These are phyloP conservation scores for Penicillium sp. DNA, from an alignment of 2,329 filamentous ascomycete species.

Conservation along the genomic window DNA sequence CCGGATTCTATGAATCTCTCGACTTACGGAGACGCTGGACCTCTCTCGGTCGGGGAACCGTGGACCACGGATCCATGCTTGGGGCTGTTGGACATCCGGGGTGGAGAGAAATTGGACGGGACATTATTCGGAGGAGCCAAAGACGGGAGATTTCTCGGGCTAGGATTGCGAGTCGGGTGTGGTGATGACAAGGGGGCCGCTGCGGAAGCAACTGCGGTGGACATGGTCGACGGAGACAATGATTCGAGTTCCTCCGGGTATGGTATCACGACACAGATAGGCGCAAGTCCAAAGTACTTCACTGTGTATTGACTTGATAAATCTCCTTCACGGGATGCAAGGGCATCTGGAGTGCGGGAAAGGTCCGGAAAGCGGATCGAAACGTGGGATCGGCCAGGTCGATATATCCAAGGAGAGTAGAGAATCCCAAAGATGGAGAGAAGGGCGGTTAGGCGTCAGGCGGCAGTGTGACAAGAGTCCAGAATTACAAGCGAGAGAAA, in stretches of 20 bases:
- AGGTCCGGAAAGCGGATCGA: background rate
- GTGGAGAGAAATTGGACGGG: slow-evolving; percentile 33
- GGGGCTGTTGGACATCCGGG: slow-evolving; percentile 32
- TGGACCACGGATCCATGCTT: slow-evolving; percentile 37
- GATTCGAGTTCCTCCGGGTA: background rate
- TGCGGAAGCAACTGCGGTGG: slow-evolving; percentile 50
- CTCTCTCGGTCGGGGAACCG: slow-evolving; percentile 39
- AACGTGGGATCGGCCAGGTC: slow-evolving; percentile 5
- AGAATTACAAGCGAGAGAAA: slow-evolving; percentile 14
- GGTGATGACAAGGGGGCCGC: slow-evolving; percentile 46
- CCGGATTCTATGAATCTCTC: background rate
- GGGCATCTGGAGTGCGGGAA: slow-evolving; percentile 5
- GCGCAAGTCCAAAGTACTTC: background rate
- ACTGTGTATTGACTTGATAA: background rate
- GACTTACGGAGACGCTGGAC: slow-evolving; percentile 51
- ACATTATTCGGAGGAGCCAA: slow-evolving; percentile 23
- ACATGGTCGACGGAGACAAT: slow-evolving; percentile 37
- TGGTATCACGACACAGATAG: background rate
- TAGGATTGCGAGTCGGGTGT: slow-evolving; percentile 46
- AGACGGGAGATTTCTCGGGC: slow-evolving; percentile 46
- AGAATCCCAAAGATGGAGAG: background rate
- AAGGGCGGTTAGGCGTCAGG: slow-evolving; percentile 16
- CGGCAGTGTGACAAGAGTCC: slow-evolving; percentile 9
- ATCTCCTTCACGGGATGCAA: slow-evolving; percentile 1
- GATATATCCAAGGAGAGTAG: slow-evolving; percentile 4